Evolutionary conservation across 768 basidiomycete genomes (phyloP).

Genomic region (Kwoniella europaea): DNA sequence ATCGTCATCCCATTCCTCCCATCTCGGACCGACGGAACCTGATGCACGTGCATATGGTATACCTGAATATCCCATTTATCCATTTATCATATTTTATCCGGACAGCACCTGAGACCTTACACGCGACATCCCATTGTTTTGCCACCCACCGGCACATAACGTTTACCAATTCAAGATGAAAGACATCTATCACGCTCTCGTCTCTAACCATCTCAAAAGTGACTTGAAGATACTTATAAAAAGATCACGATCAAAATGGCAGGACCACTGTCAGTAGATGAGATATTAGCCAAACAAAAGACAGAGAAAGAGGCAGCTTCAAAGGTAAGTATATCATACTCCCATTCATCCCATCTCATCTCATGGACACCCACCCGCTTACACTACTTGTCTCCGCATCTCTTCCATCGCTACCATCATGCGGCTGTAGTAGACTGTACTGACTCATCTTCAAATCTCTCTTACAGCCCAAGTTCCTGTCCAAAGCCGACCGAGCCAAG

Average conservation of each 20-base stretch:
- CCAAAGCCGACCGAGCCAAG: conserved; percentile 87
- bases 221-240: neutral
- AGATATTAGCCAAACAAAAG: conserved; percentile 81
- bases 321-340: conserved; percentile 65
- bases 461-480: conserved; percentile 85
- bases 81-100: conserved; percentile 19
- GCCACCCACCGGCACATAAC: conserved; percentile 1
- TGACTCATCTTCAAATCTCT: neutral
- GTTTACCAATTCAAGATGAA: neutral
- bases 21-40: conserved; percentile 4
- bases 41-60: too few species aligned
- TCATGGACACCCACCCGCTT: neutral
- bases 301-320: conserved; percentile 86
- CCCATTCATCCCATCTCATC: neutral
- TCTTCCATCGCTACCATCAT: neutral
- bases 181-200: neutral
- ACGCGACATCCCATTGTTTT: conserved; percentile 1
- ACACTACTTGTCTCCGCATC: conserved; percentile 11
- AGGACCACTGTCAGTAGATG: conserved; percentile 82
- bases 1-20: neutral
- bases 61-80: neutral
- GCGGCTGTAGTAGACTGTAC: neutral
- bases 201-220: neutral
- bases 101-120: neutral
- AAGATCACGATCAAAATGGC: conserved; percentile 34